Evolutionary conservation across 78 protist genomes (phyloP).

Genomic region (Paulinella micropora): DNA sequence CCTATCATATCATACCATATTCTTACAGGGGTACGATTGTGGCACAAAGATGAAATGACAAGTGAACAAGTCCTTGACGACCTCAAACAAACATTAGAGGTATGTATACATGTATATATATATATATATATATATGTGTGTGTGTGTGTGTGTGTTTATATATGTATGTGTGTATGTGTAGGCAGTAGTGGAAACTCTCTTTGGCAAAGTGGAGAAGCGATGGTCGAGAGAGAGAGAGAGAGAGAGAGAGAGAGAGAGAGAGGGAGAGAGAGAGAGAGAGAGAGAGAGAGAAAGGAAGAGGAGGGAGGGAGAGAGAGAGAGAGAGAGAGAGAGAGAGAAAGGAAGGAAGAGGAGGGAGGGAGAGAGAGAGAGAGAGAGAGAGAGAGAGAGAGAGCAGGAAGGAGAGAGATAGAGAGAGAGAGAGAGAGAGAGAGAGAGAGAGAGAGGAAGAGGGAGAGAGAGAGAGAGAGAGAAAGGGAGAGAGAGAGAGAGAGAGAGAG

Average conservation of each 20-base stretch:
- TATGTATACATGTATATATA: not conserved
- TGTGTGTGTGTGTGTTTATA: not conserved
- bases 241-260: not conserved
- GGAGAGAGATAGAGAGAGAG: not conserved
- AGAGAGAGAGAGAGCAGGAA: not conserved
- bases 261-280: not conserved
- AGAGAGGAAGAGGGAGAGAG: not conserved
- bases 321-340: not conserved
- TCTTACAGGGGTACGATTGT: no score
- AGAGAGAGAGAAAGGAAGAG: not conserved
- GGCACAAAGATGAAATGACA: not conserved
- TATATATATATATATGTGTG: not conserved
- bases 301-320: not conserved
- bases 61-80: constrained; percentile 1
- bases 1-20: no score
- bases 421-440: not conserved
- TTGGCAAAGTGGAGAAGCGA: not conserved
- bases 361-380: not conserved
- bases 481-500: no score
- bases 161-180: not conserved
- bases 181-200: not conserved
- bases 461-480: not conserved
- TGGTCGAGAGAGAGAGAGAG: not conserved
- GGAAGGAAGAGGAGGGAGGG: not conserved
- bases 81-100: constrained; percentile 19